Base-by-base conservation (phyloP, 148 eudicot genomes). In the Chenopodium berlandieri region DNA sequence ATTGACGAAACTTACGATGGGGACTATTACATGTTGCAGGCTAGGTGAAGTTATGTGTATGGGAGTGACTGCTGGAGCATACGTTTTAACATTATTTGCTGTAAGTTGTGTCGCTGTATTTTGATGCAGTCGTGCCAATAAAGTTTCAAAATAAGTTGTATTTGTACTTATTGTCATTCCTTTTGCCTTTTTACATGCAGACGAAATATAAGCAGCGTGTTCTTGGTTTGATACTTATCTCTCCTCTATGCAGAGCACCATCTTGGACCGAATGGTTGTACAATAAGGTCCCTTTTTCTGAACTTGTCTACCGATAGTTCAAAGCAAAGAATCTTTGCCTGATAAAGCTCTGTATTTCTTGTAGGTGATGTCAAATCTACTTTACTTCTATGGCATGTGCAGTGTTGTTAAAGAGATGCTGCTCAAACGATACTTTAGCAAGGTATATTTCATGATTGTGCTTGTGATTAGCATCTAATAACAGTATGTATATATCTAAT, bases 11-110 rank as follows among this genome's bases (percentile, higher is more conserved):
- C 64, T 63, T 34, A 34, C 31, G 44, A 34, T 32, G 9, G 44
- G 47, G 31, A 75, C 65, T 13, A 22, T 69, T 40, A 70, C 58
- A 66, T 73, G 74, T 76, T 78, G 32, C 88, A 95, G 98, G 83
- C 92, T 95, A 75, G 92, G 92, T 76, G 85, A 90, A 52, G 97
- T 92, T 78, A 90, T 95, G 97, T 92, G 94, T 82, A 86, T 95
- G 96, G 98, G 98, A 6, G 97, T 92, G 78, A 95, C 97, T 52
- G 94, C 98, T 76, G 98, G 98, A 85, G 97, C 97, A 78, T 95
- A 95, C 84, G 86, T 95, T 79, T 85, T 95, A 34, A 90, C 94
- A 75, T 86, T 91, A 30, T 95, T 95, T 88, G 97, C 98, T 86
- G 98, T 95, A 89, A 89, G 97, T 83, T 72, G n/a, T 75, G 12